A percentile compares a stretch with the other conserved stretches of the same genome.
phyloP scores from a whole-genome alignment of 2,329 filamentous ascomycete species.

The Fusarium sp. region DNA sequence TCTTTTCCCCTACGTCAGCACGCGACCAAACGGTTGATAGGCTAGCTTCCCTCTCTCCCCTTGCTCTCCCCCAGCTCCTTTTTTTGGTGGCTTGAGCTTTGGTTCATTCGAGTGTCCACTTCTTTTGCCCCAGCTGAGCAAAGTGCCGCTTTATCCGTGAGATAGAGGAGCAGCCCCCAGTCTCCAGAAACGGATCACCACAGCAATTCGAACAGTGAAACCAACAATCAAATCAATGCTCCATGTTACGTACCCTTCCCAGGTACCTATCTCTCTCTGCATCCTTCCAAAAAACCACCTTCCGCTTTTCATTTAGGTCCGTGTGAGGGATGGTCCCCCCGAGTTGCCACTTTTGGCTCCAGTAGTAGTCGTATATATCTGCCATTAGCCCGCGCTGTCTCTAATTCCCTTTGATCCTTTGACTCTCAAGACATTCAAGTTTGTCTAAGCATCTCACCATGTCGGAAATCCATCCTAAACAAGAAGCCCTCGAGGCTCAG shows the following conservation, averaged over 20 bases:
- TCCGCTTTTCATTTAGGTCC: constrained; percentile 29
- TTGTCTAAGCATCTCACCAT: constrained; percentile 10
- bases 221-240: neutral
- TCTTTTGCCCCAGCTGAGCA: constrained; percentile 27
- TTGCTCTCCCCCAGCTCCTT: neutral
- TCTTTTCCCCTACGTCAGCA: neutral
- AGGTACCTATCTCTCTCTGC: constrained; percentile 4
- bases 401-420: neutral
- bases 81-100: neutral
- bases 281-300: constrained; percentile 19
- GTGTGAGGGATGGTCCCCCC: neutral
- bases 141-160: constrained; percentile 35
- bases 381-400: neutral
- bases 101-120: constrained; percentile 2
- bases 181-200: constrained; percentile 1
- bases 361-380: constrained; percentile 11
- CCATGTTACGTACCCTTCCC: constrained; percentile 12
- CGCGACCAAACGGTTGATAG: constrained; percentile 13
- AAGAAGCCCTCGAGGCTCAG: constrained; percentile 27
- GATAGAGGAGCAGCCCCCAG: constrained; percentile 2
- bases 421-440: neutral
- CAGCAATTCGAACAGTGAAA: constrained; percentile 7
- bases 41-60: constrained; percentile 5
- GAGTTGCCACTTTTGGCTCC: constrained; percentile 1
- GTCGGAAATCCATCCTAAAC: constrained; percentile 32